Conservation (phyloP, 768 basidiomycete genomes). For the Mycena haematopus region DNA sequence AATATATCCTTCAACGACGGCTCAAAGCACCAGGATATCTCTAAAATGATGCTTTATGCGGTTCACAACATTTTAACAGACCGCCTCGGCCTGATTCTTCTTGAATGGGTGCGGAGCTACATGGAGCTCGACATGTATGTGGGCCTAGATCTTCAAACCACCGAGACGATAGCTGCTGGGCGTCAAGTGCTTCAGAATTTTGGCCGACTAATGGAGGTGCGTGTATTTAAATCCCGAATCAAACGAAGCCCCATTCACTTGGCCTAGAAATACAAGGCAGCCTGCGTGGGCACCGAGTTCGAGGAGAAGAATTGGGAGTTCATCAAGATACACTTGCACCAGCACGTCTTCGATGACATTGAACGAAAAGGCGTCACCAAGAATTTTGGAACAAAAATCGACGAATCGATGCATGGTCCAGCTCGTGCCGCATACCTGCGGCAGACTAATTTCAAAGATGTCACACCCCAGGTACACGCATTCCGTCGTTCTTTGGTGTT, state of each 20-base stretch:
- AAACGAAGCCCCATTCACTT: background rate
- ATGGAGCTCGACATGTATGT: background rate
- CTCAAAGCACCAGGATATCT: conserved; percentile 43
- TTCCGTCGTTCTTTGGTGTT: too few species aligned
- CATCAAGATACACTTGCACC: conserved; percentile 38
- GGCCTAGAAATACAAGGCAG: background rate
- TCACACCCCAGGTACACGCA: conserved; percentile 34
- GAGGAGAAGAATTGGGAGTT: conserved; percentile 31
- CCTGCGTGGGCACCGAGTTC: background rate
- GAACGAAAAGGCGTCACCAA: conserved; percentile 36
- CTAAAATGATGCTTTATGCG: conserved; percentile 41
- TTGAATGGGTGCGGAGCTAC: background rate
- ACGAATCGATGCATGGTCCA: conserved; percentile 43
- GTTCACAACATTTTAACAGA: conserved; percentile 30
- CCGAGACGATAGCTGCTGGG: background rate
- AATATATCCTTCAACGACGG: conserved; percentile 42
- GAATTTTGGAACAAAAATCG: conserved; percentile 39
- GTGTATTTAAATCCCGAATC: background rate
- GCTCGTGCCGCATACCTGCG: conserved; percentile 36
- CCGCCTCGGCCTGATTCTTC: background rate
- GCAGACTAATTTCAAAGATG: conserved; percentile 22
- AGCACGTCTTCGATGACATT: conserved; percentile 43
- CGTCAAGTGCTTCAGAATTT: background rate
- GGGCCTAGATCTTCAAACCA: background rate
- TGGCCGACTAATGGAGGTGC: background rate